Base-by-base conservation (phyloP, 1,284 basidiomycete genomes). In the Pyrrhoderma lamaoense region DNA sequence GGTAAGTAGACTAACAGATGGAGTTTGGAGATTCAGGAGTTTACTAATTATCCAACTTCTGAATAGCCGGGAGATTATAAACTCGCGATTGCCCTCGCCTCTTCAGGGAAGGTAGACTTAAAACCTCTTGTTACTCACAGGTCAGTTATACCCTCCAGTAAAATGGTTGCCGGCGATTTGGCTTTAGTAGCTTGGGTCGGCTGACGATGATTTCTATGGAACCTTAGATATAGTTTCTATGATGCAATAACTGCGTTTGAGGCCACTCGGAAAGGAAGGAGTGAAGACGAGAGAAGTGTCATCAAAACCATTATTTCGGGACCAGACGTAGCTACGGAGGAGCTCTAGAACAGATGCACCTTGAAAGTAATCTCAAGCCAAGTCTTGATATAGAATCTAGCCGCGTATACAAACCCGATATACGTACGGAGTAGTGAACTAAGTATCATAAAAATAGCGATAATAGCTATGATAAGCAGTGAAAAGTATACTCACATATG, bases 91-190 rank as follows among this genome's bases (percentile, higher is more conserved):
- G 77, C 86, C 16, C 77, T 96, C 37, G 87, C 85, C 27, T 70
- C 84, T 8, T 77, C 77, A 55, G 89, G 89, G 44, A 84, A 85
- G 62, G 79, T 96, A 62, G 75, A 95, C 67, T 74, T 95, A 57
- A 93, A 88, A 67, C 85, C 90, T 11, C 75, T 97, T 38, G 87
- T 96, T 47, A 92, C 93, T 8, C 90, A 93, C 65, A 76, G 91
- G 81, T 85, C 8, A 8, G 38, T 37, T 11, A 9, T 11, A 11
- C 35, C 9, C 35, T 37, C 35, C 9, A 11, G 9, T 16, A 11
- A 37, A 11, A 37, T 37, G 9, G 35, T 37, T 9, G 11, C n/a
- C n/a, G n/a, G n/a, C n/a, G n/a, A n/a, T n/a, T n/a, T n/a, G n/a
- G n/a, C n/a, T n/a, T n/a, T n/a, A n/a, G n/a, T n/a, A n/a, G n/a